Evolutionary conservation across 805 yeast species (phyloP).

Genomic region (Blastobotrys parvus): DNA sequence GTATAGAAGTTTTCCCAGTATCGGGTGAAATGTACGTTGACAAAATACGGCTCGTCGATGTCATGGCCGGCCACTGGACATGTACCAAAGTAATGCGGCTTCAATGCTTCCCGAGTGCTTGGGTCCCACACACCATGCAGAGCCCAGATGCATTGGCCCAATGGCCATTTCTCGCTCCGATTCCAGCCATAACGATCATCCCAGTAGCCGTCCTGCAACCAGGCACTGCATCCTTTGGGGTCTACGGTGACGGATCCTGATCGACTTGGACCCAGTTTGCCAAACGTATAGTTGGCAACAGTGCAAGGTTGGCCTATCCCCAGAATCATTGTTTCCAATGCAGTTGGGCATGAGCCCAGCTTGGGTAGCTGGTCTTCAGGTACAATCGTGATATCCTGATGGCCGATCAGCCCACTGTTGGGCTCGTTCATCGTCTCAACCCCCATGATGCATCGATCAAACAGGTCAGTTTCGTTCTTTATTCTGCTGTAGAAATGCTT

Average conservation of each 20-base stretch:
- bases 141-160: constrained; percentile 76
- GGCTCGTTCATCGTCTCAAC: constrained; percentile 85
- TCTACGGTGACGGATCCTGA: constrained; percentile 48
- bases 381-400: constrained; percentile 41
- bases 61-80: constrained; percentile 22
- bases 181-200: constrained; percentile 67
- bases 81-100: constrained; percentile 43
- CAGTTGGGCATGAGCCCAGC: constrained; percentile 77
- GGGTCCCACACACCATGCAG: constrained; percentile 70
- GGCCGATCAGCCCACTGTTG: constrained; percentile 63
- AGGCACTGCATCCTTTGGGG: constrained; percentile 59
- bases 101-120: constrained; percentile 28
- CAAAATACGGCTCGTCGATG: constrained; percentile 24
- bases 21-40: constrained; percentile 56
- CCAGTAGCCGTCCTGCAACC: constrained; percentile 47
- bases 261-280: constrained; percentile 70
- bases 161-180: constrained; percentile 54
- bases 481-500: constrained; percentile 39
- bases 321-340: constrained; percentile 59
- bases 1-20: constrained; percentile 46
- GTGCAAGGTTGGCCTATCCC: constrained; percentile 71
- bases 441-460: constrained; percentile 47
- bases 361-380: constrained; percentile 57
- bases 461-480: constrained; percentile 34
- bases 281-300: constrained; percentile 62